Conservation (phyloP, 441 rosid species). For the Daphne laureola region DNA sequence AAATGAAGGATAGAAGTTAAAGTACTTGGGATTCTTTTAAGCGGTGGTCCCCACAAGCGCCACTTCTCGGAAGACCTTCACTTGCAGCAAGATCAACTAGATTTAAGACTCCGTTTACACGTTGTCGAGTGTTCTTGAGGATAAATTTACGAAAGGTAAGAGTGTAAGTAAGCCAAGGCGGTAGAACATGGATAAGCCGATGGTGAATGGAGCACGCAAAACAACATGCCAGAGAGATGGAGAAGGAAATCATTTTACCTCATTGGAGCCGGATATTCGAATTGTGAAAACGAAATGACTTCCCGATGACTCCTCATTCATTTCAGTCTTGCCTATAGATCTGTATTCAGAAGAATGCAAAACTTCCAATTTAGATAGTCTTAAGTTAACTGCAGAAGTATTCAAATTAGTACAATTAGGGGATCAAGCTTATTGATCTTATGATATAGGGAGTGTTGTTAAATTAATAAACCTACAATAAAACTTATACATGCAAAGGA, state of each 20-base stretch:
- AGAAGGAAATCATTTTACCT: constrained; percentile 33
- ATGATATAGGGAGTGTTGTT: not conserved
- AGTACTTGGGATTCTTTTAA: constrained; percentile 38
- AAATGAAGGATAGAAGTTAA: constrained; percentile 2
- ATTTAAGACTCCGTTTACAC: constrained; percentile 40
- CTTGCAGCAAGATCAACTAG: constrained; percentile 43
- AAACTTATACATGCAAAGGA: not conserved
- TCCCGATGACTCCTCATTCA: constrained; percentile 96
- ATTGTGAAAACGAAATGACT: constrained; percentile 91
- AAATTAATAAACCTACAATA: no score
- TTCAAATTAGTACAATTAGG: no score
- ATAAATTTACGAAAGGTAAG: constrained; percentile 5
- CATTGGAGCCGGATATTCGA: constrained; percentile 81
- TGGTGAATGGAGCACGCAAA: not conserved
- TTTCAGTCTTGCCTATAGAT: constrained; percentile 88
- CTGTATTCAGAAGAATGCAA: constrained; percentile 22
- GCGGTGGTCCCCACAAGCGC: constrained; percentile 33
- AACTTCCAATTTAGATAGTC: no score
- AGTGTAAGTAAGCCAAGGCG: not conserved
- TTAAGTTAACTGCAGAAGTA: no score
- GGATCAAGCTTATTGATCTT: not conserved
- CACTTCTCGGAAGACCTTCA: constrained; percentile 38
- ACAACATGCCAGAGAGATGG: not conserved
- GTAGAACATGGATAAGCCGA: not conserved
- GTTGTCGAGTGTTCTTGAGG: constrained; percentile 35